Evolutionary conservation across 192 early-diverging fungal genomes (phyloP).

Genomic region (Backusella australiensis): DNA sequence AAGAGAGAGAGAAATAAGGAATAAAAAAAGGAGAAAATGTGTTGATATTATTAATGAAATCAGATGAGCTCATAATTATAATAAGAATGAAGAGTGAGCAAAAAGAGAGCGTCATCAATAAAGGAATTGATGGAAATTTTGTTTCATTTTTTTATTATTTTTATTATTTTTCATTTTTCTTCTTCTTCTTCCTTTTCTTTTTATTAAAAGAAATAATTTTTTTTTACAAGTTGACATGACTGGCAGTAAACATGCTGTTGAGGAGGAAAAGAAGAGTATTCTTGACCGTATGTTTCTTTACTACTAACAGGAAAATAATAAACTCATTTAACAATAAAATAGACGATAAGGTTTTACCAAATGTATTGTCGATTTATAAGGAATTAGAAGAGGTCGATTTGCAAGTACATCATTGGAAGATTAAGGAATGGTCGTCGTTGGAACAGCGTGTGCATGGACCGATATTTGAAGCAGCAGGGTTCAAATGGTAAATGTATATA

Average conservation of each 20-base stretch:
- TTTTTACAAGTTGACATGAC: neutral
- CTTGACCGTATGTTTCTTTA: neutral
- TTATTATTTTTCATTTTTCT: neutral
- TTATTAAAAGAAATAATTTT: neutral
- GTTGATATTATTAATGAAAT: neutral
- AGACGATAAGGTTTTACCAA: neutral
- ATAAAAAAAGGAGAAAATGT: neutral
- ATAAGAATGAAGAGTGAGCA: neutral
- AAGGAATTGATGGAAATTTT: neutral
- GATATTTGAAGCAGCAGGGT: conserved; percentile 16
- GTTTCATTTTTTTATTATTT: neutral
- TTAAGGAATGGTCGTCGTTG: conserved; percentile 12
- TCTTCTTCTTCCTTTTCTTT: neutral
- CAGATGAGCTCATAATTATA: neutral
- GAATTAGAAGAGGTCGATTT: conserved; percentile 11
- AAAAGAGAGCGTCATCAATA: neutral
- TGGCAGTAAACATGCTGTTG: neutral
- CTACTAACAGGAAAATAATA: neutral
- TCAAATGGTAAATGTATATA: conserved; percentile 13
- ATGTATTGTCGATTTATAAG: neutral
- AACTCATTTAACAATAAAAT: neutral
- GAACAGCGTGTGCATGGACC: conserved; percentile 10
- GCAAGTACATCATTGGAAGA: conserved; percentile 16
- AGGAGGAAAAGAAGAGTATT: neutral
- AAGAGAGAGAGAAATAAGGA: neutral